Conservation (phyloP, 257 asterid genomes). For the Anisodus acutangulus region DNA sequence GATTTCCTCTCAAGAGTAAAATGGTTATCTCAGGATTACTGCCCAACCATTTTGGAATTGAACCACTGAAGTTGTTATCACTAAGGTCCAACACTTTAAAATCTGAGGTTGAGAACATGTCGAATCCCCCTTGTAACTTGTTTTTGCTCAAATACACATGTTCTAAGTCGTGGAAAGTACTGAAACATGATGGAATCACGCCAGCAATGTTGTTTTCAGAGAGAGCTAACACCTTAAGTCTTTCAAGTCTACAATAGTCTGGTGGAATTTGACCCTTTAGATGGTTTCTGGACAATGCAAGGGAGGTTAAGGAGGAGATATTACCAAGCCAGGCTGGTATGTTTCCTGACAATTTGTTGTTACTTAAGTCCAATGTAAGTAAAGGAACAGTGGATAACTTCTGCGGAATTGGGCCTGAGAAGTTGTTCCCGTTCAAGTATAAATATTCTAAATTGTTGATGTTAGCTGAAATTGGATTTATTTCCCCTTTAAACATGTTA, state of each 20-base stretch:
- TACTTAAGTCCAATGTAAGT: not conserved
- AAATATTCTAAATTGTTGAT: not conserved
- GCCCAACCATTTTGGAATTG: conserved; percentile 15
- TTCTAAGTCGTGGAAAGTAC: not conserved
- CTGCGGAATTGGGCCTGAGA: conserved; percentile 31
- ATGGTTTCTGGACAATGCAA: conserved; percentile 4
- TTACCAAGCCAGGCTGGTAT: conserved; percentile 30
- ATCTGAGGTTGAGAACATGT: not conserved
- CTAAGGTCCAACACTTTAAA: conserved; percentile 10
- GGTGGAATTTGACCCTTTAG: conserved; percentile 27
- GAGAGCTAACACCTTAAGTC: conserved; percentile 13
- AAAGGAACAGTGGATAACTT: conserved; percentile 22
- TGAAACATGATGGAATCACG: conserved; percentile 30
- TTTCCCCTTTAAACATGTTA: conserved; percentile 23
- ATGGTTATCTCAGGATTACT: not conserved
- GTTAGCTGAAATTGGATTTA: not conserved
- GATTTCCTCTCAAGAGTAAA: conserved; percentile 22
- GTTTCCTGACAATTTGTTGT: not conserved
- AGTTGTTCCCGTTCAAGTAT: conserved; percentile 32
- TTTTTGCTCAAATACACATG: conserved; percentile 28
- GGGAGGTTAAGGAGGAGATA: not conserved
- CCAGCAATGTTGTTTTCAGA: conserved; percentile 27
- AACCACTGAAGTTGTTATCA: conserved; percentile 12
- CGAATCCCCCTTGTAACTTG: not conserved
- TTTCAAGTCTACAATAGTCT: conserved; percentile 18